phyloP scores from a whole-genome alignment of 2,329 filamentous ascomycete genomes.

The Fusarium concolor region DNA sequence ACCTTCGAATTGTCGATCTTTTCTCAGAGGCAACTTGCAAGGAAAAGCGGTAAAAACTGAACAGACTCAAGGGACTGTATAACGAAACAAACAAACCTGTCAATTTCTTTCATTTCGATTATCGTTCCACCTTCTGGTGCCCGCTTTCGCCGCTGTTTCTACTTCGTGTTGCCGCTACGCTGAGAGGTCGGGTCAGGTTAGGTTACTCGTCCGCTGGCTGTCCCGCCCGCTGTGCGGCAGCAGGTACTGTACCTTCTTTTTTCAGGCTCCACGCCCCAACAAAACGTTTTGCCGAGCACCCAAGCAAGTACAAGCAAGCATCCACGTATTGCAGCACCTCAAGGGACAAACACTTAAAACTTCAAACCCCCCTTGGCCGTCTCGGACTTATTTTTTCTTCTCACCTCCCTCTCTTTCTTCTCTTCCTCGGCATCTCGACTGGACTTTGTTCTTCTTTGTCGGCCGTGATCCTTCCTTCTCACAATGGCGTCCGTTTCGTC shows the following conservation, averaged over 20 bases:
- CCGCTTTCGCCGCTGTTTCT: conserved; percentile 31
- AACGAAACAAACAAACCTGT: too few relatives aligned
- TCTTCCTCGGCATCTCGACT: conserved; percentile 28
- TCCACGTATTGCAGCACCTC: conserved; percentile 16
- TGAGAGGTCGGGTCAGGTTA: conserved; percentile 24
- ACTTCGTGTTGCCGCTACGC: conserved; percentile 24
- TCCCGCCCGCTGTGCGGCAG: conserved; percentile 9
- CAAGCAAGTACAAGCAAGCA: conserved; percentile 2
- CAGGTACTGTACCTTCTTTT: conserved; percentile 23
- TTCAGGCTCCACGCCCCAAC: conserved; percentile 46
- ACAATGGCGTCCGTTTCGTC: conserved; percentile 61
- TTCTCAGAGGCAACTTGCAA: conserved; percentile 20
- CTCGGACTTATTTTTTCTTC: not conserved
- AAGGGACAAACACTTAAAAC: conserved; percentile 30
- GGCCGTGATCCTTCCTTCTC: conserved; percentile 24
- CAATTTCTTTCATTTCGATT: conserved; percentile 3
- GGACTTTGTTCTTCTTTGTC: conserved; percentile 38
- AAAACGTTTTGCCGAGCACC: conserved; percentile 40
- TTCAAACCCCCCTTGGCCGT: conserved; percentile 33
- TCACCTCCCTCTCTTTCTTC: conserved; percentile 3
- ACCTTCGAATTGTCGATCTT: conserved; percentile 22
- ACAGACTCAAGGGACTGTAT: too few relatives aligned
- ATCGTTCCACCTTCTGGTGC: conserved; percentile 32
- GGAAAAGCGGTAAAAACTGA: conserved; percentile 20
- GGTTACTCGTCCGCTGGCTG: not conserved